Evolutionary conservation across 2,329 filamentous ascomycete species (phyloP), one percentile per base, ranked within the genome.

Genomic region (Zymoseptoria ardabiliae): DNA sequence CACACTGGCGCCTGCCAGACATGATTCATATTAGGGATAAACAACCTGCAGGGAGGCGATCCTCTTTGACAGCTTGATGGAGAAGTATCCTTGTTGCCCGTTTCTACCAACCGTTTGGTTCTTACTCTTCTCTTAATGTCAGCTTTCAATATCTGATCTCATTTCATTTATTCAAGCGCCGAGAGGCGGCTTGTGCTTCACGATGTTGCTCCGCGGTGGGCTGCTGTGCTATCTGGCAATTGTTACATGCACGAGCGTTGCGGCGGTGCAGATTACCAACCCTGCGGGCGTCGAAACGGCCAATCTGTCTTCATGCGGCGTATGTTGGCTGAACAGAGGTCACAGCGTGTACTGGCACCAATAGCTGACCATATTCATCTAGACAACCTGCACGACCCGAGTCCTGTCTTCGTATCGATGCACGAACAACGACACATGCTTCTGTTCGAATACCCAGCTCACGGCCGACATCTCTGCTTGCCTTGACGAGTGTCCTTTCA

Each of bases 281-380:
- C 2, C 53, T 17, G 60, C 59, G 13, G 52, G 59, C 52, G 51
- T 35, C 22, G 35, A 45, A 13, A 49, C 57, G 54, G 60, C 55
- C 48, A 50, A 54, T 11, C 30, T 63, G 54, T 60, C 61, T 30
- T 9, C 56, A 21, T 63, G 61, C 45, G 61, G 58, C 54, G 61
- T 63, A 61, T 19, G 61, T 58, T n/a, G 35, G 7, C 17, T 13
- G 11, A n/a, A 13, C 35, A 4, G 2, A 7, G 5, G 35, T 17
- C 28, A 10, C 10, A 17, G 17, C 8, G 8, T 25, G 5, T 2
- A 54, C 35, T 23, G 17, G 25, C 25, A 28, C 4, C 2, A 22
- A 50, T n/a, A 52, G 21, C n/a, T 22, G 10, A n/a, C 20, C 17
- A 55, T 19, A 21, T 2, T 58, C n/a, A 48, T 41, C 7, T 19